phyloP scores from a whole-genome alignment of 1,284 basidiomycete species.

The Naganishia albida region DNA sequence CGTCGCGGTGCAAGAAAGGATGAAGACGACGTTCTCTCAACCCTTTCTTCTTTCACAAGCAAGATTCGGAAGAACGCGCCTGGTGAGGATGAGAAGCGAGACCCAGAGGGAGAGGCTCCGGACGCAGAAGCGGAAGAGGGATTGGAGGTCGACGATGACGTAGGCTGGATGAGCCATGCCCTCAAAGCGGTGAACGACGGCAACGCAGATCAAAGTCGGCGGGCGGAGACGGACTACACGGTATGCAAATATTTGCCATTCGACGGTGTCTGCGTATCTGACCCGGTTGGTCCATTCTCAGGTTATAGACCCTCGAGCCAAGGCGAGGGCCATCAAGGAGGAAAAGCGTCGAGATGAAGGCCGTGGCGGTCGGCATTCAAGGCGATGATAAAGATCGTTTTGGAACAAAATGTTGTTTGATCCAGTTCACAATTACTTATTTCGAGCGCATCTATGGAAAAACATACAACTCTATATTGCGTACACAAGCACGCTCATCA shows the following conservation, averaged over 20 bases:
- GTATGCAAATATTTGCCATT: conserved; percentile 57
- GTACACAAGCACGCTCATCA: too few species aligned
- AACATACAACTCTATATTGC: background rate
- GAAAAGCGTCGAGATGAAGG: conserved; percentile 30
- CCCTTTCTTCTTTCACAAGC: conserved; percentile 31
- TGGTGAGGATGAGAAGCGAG: conserved; percentile 40
- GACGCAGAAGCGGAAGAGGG: conserved; percentile 58
- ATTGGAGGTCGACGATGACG: conserved; percentile 78
- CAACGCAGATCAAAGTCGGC: conserved; percentile 65
- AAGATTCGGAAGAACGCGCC: conserved; percentile 32
- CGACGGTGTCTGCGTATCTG: background rate
- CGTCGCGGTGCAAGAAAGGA: conserved; percentile 50
- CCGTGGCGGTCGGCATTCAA: conserved; percentile 6
- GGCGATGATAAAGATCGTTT: background rate
- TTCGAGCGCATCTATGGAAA: background rate
- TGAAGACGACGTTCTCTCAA: conserved; percentile 31
- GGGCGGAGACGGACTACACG: conserved; percentile 86
- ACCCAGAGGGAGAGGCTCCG: conserved; percentile 35
- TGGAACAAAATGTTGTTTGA: background rate
- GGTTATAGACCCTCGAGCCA: conserved; percentile 54
- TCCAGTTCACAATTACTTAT: background rate
- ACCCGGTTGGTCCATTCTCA: conserved; percentile 26
- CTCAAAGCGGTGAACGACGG: conserved; percentile 77
- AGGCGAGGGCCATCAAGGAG: conserved; percentile 45
- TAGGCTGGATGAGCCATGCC: conserved; percentile 73